A percentile compares a stretch with the other conserved stretches of the same genome.
Evolutionary conservation across 1,284 basidiomycete genomes (phyloP).

Genomic region (Melanopsichium pennsylvanicum): DNA sequence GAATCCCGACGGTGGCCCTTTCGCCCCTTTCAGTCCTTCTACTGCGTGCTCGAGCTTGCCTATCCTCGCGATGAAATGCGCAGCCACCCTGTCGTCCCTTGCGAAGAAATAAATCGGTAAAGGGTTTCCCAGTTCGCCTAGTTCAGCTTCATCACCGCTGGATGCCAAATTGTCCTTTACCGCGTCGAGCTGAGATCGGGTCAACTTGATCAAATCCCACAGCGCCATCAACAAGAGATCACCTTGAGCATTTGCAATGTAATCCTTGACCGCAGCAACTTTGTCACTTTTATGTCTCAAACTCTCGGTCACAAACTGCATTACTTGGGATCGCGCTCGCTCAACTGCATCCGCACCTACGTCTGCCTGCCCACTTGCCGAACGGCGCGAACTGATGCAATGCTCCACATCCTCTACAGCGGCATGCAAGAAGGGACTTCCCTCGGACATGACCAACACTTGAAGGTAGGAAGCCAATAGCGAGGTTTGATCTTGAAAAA

Average conservation of each 20-base stretch:
- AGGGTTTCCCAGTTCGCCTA: conserved; percentile 37
- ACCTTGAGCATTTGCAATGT: conserved; percentile 57
- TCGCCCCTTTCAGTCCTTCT: conserved; percentile 2
- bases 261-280: conserved; percentile 59
- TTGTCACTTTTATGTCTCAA: conserved; percentile 41
- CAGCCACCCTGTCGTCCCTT: conserved; percentile 51
- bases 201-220: conserved; percentile 48
- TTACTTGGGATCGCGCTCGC: conserved; percentile 38
- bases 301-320: conserved; percentile 52
- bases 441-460: conserved; percentile 59
- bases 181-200: conserved; percentile 8
- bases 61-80: conserved; percentile 22
- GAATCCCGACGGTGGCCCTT: conserved; percentile 7
- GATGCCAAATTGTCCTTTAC: not conserved
- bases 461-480: conserved; percentile 60
- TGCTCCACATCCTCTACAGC: conserved; percentile 46
- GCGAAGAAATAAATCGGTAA: conserved; percentile 58
- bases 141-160: conserved; percentile 20
- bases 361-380: conserved; percentile 7
- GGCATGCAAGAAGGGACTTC: conserved; percentile 40
- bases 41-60: conserved; percentile 11
- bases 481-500: conserved; percentile 53
- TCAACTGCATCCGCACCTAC: conserved; percentile 33
- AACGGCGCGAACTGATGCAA: conserved; percentile 16
- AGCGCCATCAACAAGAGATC: conserved; percentile 61